Percentiles rank a stretch among this genome's conserved stretches.
These are phyloP conservation scores for Capronia coronata DNA, from an alignment of 2,329 filamentous ascomycete species.

Conservation along the genomic window DNA sequence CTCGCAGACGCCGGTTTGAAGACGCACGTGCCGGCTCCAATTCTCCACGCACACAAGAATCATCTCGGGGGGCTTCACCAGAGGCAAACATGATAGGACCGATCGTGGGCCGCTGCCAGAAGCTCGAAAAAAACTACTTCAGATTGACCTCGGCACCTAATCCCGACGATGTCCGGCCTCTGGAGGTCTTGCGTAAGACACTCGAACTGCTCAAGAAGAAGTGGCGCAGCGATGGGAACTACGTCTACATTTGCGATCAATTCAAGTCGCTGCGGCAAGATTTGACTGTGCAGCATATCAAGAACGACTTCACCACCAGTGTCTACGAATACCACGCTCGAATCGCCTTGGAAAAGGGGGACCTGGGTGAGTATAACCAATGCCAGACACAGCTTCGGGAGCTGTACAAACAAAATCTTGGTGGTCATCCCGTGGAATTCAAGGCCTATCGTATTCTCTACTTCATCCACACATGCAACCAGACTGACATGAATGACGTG, in stretches of 20 bases:
- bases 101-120: conserved; percentile 76
- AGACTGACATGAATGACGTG: conserved; percentile 94
- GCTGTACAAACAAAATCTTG: conserved; percentile 78
- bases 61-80: conserved; percentile 42
- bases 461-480: conserved; percentile 98
- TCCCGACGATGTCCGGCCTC: conserved; percentile 78
- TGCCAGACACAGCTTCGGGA: conserved; percentile 96
- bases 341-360: conserved; percentile 95
- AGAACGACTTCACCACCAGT: conserved; percentile 89
- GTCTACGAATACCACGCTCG: conserved; percentile 97
- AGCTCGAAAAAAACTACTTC: conserved; percentile 88
- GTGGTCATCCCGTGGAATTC: conserved; percentile 89
- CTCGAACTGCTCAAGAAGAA: conserved; percentile 86
- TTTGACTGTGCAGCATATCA: conserved; percentile 93
- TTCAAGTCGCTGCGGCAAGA: conserved; percentile 98
- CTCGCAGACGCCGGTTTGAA: conserved; percentile 82
- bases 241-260: conserved; percentile 96
- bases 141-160: conserved; percentile 87
- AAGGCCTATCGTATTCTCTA: conserved; percentile 99
- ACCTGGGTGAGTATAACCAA: conserved; percentile 99
- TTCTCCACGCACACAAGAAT: conserved; percentile 35
- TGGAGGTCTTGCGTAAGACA: conserved; percentile 71
- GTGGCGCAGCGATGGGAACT: conserved; percentile 90
- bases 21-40: conserved; percentile 40
- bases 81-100: conserved; percentile 52